Evolutionary conservation across 2,329 filamentous ascomycete genomes (phyloP).

Genomic region (Fusarium chaquense): DNA sequence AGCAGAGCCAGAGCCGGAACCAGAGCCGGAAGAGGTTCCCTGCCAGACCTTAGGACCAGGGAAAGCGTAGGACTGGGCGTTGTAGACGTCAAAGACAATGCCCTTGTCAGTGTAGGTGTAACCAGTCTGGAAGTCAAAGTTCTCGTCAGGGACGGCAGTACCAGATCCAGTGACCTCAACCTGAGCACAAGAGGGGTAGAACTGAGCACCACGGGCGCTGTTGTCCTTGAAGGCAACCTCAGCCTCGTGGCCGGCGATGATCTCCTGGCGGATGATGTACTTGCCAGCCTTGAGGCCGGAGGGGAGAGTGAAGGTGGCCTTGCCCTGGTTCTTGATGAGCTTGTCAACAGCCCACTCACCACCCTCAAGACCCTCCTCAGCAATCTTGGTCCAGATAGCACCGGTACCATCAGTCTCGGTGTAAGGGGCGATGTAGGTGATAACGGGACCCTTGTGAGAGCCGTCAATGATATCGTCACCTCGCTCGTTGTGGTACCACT

Average conservation of each 20-base stretch:
- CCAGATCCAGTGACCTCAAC: constrained; percentile 67
- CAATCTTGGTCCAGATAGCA: constrained; percentile 64
- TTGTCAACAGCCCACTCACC: constrained; percentile 59
- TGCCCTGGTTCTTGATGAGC: constrained; percentile 61
- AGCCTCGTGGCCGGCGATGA: constrained; percentile 65
- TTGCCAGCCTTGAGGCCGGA: constrained; percentile 60
- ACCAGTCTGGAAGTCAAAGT: constrained; percentile 62
- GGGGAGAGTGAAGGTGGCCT: constrained; percentile 62
- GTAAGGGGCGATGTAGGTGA: constrained; percentile 64
- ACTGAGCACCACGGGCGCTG: constrained; percentile 53
- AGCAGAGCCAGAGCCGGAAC: constrained; percentile 20
- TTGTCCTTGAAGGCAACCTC: constrained; percentile 51
- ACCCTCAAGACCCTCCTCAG: constrained; percentile 53
- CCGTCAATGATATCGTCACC: constrained; percentile 64
- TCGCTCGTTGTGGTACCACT: constrained; percentile 65
- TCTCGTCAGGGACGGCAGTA: constrained; percentile 52
- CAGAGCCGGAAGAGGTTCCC: constrained; percentile 28
- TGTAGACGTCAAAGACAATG: constrained; percentile 71
- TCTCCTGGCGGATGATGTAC: constrained; percentile 67
- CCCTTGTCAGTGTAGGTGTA: constrained; percentile 70
- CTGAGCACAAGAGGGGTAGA: constrained; percentile 71
- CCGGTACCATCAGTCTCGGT: constrained; percentile 58
- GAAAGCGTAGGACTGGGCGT: constrained; percentile 49
- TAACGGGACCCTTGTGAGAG: constrained; percentile 66
- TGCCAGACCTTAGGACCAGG: constrained; percentile 53